Evolutionary conservation across 2,329 filamentous ascomycete genomes (phyloP), one percentile per base, ranked within the genome.

Genomic region (Periglandula ipomoeae): DNA sequence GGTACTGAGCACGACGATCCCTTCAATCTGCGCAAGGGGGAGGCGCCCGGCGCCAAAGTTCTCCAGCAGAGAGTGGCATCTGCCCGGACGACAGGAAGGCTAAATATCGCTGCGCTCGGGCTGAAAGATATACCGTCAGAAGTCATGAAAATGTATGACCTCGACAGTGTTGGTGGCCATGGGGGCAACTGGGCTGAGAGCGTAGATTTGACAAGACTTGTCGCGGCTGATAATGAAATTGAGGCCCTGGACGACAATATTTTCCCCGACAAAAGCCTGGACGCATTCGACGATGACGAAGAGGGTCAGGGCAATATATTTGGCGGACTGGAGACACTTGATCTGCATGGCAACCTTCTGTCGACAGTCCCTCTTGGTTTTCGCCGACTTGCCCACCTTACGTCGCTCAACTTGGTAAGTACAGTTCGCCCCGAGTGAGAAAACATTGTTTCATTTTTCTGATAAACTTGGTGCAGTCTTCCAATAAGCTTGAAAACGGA

Each of bases 221-320:
- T 93, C 54, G 89, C 87, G 5, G 89, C 91, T 8, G 89, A 95
- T 60, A 97, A 98, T 59, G 87, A 95, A 59, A 66, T 98, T 43
- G 81, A 87, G 58, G 72, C 73, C 27, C 73, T 97, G 30, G 78
- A 81, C 2, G 87, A 93, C 17, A 70, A 73, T 2, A 72, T 89
- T 17, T 96, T 97, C 57, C 90, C 91, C 0, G 89, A 96, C 57
- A 66, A 75, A 19, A 71, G 74, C 32, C 73, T 78, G 0, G 70
- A 74, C 9, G 71, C 78, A 17, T 64, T 81, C 35, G 74, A 79
- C 7, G 76, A 82, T 26, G 79, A 85, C 17, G 82, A 85, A n/a
- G 77, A 86, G 35, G 72, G 74, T 4, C 73, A 75, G 50, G 85
- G 81, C 1, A 84, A 84, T 56, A 85, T 93, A 53, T 96, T 97